Evolutionary conservation across 306 rosid genomes (phyloP).

Genomic region (Cicer chorassanicum): DNA sequence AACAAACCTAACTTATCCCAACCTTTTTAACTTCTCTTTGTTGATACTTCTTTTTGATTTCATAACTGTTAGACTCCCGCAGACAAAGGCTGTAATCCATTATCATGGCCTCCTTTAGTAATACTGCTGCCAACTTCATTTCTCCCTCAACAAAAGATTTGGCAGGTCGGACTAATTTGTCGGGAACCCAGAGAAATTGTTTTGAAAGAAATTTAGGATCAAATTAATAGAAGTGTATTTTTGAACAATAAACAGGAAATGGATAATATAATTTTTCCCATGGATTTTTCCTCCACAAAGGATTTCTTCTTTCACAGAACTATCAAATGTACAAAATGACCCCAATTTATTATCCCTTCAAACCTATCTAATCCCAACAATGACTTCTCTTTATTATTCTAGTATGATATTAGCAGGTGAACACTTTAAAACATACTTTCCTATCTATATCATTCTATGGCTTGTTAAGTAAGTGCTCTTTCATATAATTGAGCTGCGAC

Average conservation of each 20-base stretch:
- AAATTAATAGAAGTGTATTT: background rate
- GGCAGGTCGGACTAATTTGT: background rate
- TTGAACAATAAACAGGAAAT: background rate
- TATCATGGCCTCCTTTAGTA: background rate
- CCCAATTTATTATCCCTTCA: background rate
- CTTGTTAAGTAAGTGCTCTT: slow-evolving; percentile 26
- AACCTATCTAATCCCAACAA: background rate
- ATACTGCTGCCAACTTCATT: slow-evolving; percentile 11
- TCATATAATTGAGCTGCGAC: background rate
- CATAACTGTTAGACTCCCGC: background rate
- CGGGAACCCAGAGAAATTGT: background rate
- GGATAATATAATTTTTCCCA: background rate
- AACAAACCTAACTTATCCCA: background rate
- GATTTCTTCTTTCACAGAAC: background rate
- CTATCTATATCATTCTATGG: slow-evolving; percentile 10
- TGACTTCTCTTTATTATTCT: slow-evolving; percentile 1
- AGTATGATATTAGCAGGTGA: background rate
- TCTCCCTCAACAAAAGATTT: slow-evolving; percentile 1
- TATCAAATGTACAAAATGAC: background rate
- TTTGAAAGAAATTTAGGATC: background rate
- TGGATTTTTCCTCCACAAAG: background rate
- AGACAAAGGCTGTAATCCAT: background rate
- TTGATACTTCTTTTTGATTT: background rate
- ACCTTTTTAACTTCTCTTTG: background rate
- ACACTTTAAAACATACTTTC: slow-evolving; percentile 26